Conservation (phyloP, 176 grass and related monocot species). For the Carex cristatella region DNA sequence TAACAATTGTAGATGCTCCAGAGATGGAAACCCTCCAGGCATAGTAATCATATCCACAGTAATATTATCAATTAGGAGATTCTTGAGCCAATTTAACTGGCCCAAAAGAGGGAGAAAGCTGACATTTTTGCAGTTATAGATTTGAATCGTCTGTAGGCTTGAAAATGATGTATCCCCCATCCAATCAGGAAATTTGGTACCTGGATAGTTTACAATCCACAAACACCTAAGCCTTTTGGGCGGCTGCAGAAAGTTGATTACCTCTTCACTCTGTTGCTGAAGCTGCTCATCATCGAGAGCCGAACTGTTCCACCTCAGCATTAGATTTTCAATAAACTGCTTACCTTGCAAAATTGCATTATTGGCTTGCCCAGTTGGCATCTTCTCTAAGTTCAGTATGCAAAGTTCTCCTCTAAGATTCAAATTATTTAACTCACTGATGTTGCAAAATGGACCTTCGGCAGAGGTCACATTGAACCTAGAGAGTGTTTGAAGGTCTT, state of each 20-base stretch:
- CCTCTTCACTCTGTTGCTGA: not conserved
- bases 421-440: conserved; percentile 40
- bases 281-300: not conserved
- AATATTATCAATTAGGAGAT: conserved; percentile 22
- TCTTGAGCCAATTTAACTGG: conserved; percentile 20
- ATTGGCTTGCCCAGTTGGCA: not conserved
- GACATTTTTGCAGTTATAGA: conserved; percentile 26
- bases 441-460: conserved; percentile 22
- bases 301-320: conserved; percentile 38
- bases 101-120: conserved; percentile 10
- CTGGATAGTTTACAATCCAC: conserved; percentile 42
- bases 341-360: conserved; percentile 37
- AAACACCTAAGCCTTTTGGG: conserved; percentile 26
- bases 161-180: conserved; percentile 19
- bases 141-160: conserved; percentile 31
- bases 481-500: conserved; percentile 38
- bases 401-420: conserved; percentile 60
- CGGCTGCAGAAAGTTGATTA: conserved; percentile 27
- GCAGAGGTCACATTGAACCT: conserved; percentile 21
- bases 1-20: conserved; percentile 25
- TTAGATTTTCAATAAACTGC: conserved; percentile 35
- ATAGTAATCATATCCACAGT: not conserved
- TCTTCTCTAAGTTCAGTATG: conserved; percentile 42
- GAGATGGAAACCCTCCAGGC: conserved; percentile 18
- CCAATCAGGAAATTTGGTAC: conserved; percentile 43